Evolutionary conservation across 2,329 filamentous ascomycete species (phyloP), one percentile per base, ranked within the genome.

Genomic region (Geoglossum cookeanum): DNA sequence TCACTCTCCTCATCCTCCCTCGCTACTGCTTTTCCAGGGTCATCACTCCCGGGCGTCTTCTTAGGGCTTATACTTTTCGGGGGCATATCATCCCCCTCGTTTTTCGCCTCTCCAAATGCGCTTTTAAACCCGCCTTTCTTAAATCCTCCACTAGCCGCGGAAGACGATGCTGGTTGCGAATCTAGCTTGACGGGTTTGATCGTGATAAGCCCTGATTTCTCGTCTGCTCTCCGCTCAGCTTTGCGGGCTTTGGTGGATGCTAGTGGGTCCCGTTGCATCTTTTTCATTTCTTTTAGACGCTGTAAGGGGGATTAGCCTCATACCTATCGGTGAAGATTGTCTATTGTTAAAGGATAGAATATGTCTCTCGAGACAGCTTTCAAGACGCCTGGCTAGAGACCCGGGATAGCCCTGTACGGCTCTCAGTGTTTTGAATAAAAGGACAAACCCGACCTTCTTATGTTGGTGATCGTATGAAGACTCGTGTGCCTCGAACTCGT

Each of bases 401-500:
- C n/a, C n/a, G n/a, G n/a, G n/a, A n/a, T n/a, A n/a, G n/a, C n/a
- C n/a, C n/a, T n/a, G n/a, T n/a, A n/a, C n/a, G n/a, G n/a, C n/a
- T 44, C 66, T 65, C 47, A 15, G 11, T 8, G 37, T 13, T 42
- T 35, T 5, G 33, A 5, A 15, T 4, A 42, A 66, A 4, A 69
- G 73, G 47, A 74, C 64, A 61, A 42, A 69, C 5, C 71, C 63
- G 58, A 75, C 71, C 72, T 94, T 89, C 68, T 89, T 90, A 71
- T 98, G 92, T 64, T 87, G 86, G 71, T 98, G 92, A 67, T 97
- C 92, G 70, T 97, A 97, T 65, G 86, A 92, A 61, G 83, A 83
- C 58, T 96, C 86, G 69, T 98, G 92, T 6, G 90, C 85, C 70
- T 97, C 91, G 69, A 94, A 96, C 68, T 97, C 91, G 67, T 94